Evolutionary conservation across 2,329 filamentous ascomycete genomes (phyloP), one percentile per base, ranked within the genome.

Genomic region (Huntiella decipiens): DNA sequence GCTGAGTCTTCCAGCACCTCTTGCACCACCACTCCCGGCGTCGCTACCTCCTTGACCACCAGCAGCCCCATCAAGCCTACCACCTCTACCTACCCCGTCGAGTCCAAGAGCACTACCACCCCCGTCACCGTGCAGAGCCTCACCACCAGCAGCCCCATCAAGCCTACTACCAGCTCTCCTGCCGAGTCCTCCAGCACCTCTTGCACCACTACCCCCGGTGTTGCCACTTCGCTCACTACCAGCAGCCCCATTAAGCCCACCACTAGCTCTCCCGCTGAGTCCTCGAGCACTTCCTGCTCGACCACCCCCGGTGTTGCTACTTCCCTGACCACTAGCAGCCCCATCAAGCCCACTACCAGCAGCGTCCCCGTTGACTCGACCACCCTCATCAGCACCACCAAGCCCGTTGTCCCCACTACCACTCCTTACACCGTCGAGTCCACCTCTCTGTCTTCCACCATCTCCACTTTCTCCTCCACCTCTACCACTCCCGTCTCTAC

Each of bases 221-320:
- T 28, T 8, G 2, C 22, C 5, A 13, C 38, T 17, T 36, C 35
- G 4, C 35, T 31, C 4, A 43, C 33, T 11, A 46, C 33, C 17
- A 43, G 38, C 33, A 32, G 33, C 32, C 41, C 35, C 17, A 43
- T 38, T n/a, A 38, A 38, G n/a, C 34, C 32, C 17, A 42, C 22
- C 33, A 36, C n/a, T n/a, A 22, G 22, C 15, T 16, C 16, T 8
- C 22, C 22, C 22, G 22, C 3, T 8, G 22, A 28, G 22, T 28
- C 22, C 6, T 6, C 7, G 5, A 28, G 22, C 22, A 28, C 22
- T 8, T 28, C 22, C 22, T 28, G 22, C 22, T 39, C 40, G 28
- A 41, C 39, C 15, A 41, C 39, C 10, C 28, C 40, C n/a, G 28
- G 7, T 7, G 19, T 32, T 12, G 13, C 40, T 16, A 43, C 40